Base-by-base conservation (phyloP, 495 filamentous ascomycete species). In the Trichoderma orchidacearum region DNA sequence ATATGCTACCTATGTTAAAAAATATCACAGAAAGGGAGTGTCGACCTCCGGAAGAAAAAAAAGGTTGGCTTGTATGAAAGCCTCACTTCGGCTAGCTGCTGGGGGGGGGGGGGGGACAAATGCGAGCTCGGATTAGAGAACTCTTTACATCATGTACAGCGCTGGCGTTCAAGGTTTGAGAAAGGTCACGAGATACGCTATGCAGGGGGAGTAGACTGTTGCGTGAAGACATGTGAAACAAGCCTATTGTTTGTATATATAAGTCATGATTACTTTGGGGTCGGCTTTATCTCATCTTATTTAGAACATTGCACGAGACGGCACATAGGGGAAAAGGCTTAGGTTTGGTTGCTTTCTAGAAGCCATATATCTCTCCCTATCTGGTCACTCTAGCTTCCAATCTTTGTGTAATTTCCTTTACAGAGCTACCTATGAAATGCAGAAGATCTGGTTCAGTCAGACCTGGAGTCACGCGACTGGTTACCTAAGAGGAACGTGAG, bases 91-190 rank as follows among this genome's bases (percentile, higher is more conserved):
- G n/a, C n/a, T n/a, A n/a, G n/a, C n/a, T n/a, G n/a, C n/a, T n/a
- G n/a, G n/a, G n/a, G n/a, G n/a, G n/a, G n/a, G 41, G n/a, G 17
- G 28, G 27, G 21, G 18, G 27, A 53, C 5, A 28, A 27, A 12
- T 12, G n/a, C n/a, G n/a, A n/a, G n/a, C n/a, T n/a, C n/a, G 5
- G 18, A 23, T 25, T 8, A 27, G 41, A 12, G 53, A 34, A 55
- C 17, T 38, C 6, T 55, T 53, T 57, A 25, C 30, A 51, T 52
- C n/a, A 25, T 45, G 38, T 32, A 57, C 45, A 57, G 56, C 56
- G 56, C 18, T 32, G 56, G 56, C 56, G 56, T 57, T 57, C 28
- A 48, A 9, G 41, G 41, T 23, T 11, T 12, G 18, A 13, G 21
- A 27, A 23, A 48, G 21, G 7, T 48, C 41, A 48, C 21, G 18